These are phyloP conservation scores for Prinsepia uniflora DNA, from an alignment of 306 rosid genomes.

Conservation along the genomic window DNA sequence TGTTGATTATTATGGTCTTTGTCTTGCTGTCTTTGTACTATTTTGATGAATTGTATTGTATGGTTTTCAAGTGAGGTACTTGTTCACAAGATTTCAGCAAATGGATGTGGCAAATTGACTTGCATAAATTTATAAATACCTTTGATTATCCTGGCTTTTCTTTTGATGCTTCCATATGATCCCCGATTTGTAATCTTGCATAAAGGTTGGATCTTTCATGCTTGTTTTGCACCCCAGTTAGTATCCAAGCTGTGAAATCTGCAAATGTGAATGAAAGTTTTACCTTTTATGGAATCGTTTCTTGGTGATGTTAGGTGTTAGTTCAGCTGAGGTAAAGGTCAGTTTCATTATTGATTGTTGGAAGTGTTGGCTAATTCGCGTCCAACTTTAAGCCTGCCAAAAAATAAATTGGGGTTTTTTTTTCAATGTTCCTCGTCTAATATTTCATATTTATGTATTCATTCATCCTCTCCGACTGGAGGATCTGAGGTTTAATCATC, in stretches of 20 bases:
- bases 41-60: conserved; percentile 40
- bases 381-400: too few species aligned
- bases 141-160: not conserved
- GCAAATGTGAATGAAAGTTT: not conserved
- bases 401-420: too few species aligned
- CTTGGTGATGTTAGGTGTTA: not conserved
- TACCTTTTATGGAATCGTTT: not conserved
- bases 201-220: not conserved
- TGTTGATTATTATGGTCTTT: conserved; percentile 41
- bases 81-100: conserved; percentile 35
- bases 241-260: not conserved
- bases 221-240: not conserved
- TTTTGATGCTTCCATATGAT: not conserved
- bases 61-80: conserved; percentile 37
- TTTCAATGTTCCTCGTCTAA: too few species aligned
- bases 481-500: too few species aligned
- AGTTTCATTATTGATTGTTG: too few species aligned
- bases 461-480: too few species aligned
- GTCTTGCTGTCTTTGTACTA: conserved; percentile 40
- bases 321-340: too few species aligned
- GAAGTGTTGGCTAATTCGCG: too few species aligned
- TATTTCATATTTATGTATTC: too few species aligned
- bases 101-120: conserved; percentile 53
- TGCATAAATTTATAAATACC: conserved; percentile 44
- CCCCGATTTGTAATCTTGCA: not conserved